A percentile compares a stretch with the other conserved stretches of the same genome.
These are phyloP conservation scores for Trichophyton simii DNA, from an alignment of 2,329 filamentous ascomycete species.

Conservation along the genomic window DNA sequence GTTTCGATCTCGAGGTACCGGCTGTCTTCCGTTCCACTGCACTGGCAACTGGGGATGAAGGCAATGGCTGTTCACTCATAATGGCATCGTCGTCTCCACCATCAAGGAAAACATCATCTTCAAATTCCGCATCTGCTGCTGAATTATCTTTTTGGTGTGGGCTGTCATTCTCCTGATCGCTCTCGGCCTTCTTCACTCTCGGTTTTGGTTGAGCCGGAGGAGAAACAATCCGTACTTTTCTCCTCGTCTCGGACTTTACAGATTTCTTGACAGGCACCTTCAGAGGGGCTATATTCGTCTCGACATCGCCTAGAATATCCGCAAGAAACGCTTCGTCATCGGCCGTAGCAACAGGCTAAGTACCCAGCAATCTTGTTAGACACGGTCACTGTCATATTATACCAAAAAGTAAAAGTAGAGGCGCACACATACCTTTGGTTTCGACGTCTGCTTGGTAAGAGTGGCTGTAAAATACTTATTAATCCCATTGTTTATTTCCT, in stretches of 20 bases:
- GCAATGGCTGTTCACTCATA: conserved; percentile 75
- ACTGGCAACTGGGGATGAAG: conserved; percentile 76
- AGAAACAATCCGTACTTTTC: conserved; percentile 68
- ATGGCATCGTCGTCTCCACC: conserved; percentile 57
- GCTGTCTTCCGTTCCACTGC: conserved; percentile 58
- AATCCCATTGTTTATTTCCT: conserved; percentile 82
- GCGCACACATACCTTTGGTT: conserved; percentile 55
- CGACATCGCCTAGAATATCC: conserved; percentile 74
- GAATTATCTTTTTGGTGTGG: conserved; percentile 7
- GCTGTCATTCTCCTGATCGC: conserved; percentile 36
- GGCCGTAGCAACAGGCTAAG: conserved; percentile 49
- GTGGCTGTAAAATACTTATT: conserved; percentile 88
- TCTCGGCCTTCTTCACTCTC: neutral
- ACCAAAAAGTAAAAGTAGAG: conserved; percentile 10
- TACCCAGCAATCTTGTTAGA: neutral
- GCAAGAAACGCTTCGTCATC: conserved; percentile 83
- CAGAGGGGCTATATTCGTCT: conserved; percentile 55
- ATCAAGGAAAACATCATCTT: conserved; percentile 26
- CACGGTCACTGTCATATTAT: neutral
- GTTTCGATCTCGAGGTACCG: conserved; percentile 36
- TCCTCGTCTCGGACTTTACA: conserved; percentile 61
- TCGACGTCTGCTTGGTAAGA: conserved; percentile 48
- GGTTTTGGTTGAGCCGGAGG: conserved; percentile 43
- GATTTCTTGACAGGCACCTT: conserved; percentile 47
- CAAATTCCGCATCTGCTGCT: conserved; percentile 32